Evolutionary conservation across 78 protist species (phyloP).

Genomic region (Cavenderia fasciculata): DNA sequence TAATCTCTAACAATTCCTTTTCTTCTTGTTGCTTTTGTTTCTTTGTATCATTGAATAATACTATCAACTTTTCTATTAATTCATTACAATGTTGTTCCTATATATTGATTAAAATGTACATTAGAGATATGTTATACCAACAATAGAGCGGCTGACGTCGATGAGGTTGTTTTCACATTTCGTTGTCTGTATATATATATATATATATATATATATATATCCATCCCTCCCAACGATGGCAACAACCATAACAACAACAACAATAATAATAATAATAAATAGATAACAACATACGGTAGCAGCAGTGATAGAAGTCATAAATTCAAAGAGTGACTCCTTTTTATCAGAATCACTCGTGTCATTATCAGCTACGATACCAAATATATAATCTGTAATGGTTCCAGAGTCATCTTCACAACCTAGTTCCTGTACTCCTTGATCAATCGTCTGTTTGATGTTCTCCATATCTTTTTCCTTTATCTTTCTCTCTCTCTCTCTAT

Average conservation of each 20-base stretch:
- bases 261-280: no score
- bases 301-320: conserved; percentile 24
- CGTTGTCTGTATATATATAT: neutral
- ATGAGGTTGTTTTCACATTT: neutral
- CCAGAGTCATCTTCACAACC: conserved; percentile 23
- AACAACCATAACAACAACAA: no score
- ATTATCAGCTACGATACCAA: conserved; percentile 18
- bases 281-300: no score
- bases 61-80: conserved; percentile 4
- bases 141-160: neutral
- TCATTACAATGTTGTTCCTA: conserved; percentile 15
- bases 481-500: no score
- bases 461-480: conserved; percentile 1
- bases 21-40: conserved; percentile 2
- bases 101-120: neutral
- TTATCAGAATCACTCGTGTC: conserved; percentile 1
- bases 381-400: conserved; percentile 48
- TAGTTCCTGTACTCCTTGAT: neutral
- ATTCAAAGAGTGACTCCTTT: conserved; percentile 37
- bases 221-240: no score
- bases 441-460: conserved; percentile 2
- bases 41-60: neutral
- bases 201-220: neutral
- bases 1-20: neutral
- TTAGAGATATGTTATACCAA: neutral